These are phyloP conservation scores for Tremella mesenterica DNA, from an alignment of 768 basidiomycete genomes.

Conservation along the genomic window DNA sequence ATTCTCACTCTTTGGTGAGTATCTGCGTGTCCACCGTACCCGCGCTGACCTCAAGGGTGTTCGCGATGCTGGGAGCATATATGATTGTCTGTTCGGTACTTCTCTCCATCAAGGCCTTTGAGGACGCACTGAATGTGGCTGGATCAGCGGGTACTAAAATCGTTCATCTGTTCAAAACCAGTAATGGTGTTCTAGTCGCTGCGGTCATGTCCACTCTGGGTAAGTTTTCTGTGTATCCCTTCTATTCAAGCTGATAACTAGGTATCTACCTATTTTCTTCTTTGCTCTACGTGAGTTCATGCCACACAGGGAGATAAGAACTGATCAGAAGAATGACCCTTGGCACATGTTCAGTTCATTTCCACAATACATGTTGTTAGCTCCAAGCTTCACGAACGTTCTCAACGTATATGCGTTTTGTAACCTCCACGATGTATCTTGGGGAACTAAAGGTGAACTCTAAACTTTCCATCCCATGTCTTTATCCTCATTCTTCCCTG, in stretches of 20 bases:
- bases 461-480: not conserved
- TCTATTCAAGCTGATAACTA: conserved; percentile 21
- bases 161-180: conserved; percentile 59
- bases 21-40: not conserved
- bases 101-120: conserved; percentile 71
- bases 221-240: conserved; percentile 27
- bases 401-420: conserved; percentile 96
- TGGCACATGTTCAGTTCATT: conserved; percentile 98
- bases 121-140: conserved; percentile 38
- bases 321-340: conserved; percentile 64
- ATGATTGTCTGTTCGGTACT: conserved; percentile 78
- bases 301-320: not conserved
- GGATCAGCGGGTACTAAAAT: conserved; percentile 53
- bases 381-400: conserved; percentile 88
- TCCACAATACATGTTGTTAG: conserved; percentile 78
- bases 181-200: conserved; percentile 71
- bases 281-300: conserved; percentile 64
- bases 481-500: conserved; percentile 53
- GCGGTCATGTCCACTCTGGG: conserved; percentile 85
- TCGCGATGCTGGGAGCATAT: conserved; percentile 72
- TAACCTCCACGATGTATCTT: conserved; percentile 77
- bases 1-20: conserved; percentile 26
- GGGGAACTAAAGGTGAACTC: conserved; percentile 45
- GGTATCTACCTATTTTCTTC: conserved; percentile 77
- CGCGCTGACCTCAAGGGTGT: conserved; percentile 56